Evolutionary conservation across 106 monocot species (phyloP).

Genomic region (Vanilla planifolia): DNA sequence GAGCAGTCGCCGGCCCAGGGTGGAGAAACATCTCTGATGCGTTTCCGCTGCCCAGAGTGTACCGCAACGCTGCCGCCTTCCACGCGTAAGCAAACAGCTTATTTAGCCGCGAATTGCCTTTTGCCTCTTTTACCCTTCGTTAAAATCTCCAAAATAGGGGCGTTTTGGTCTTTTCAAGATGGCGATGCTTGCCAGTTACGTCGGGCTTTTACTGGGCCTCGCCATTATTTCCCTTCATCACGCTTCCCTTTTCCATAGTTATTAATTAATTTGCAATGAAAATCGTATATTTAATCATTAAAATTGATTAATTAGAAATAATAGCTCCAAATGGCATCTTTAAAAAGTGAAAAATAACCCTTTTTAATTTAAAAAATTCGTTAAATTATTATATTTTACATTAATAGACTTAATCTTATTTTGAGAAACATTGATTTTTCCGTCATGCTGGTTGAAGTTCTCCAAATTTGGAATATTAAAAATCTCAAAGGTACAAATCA

Average conservation of each 20-base stretch:
- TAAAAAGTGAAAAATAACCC: too few relatives aligned
- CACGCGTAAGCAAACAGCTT: slow-evolving; percentile 10
- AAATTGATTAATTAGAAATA: too few relatives aligned
- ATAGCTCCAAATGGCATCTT: too few relatives aligned
- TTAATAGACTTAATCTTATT: background rate
- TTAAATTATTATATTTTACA: background rate
- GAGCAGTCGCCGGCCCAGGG: background rate
- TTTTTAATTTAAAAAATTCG: too few relatives aligned
- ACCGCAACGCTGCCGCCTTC: slow-evolving; percentile 41
- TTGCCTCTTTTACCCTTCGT: background rate
- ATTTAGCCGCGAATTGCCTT: too few relatives aligned
- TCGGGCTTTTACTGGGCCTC: background rate
- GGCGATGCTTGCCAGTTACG: background rate
- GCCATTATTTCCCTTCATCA: background rate
- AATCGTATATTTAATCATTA: too few relatives aligned
- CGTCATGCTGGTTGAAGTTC: too few relatives aligned
- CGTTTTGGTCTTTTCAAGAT: background rate
- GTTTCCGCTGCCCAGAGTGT: slow-evolving; percentile 17
- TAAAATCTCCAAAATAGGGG: background rate
- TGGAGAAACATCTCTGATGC: background rate
- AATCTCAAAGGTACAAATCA: too few relatives aligned
- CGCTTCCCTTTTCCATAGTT: too few relatives aligned
- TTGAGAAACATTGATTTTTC: background rate
- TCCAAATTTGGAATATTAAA: too few relatives aligned
- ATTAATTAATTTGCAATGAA: too few relatives aligned